phyloP scores from a whole-genome alignment of 805 yeast species.

The Lipomyces yamadae region DNA sequence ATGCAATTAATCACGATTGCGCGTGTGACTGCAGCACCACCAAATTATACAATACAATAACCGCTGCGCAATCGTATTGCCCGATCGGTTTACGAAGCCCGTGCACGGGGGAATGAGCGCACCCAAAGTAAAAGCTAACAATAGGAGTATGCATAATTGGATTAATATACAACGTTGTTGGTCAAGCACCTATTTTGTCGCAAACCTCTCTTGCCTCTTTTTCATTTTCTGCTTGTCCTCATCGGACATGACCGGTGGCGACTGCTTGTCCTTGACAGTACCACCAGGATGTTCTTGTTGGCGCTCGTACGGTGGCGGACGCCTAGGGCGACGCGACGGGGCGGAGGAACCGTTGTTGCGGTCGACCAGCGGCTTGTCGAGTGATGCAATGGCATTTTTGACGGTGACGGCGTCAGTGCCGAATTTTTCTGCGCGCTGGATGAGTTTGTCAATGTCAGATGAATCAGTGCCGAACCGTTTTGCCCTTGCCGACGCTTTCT shows the following conservation, averaged over 20 bases:
- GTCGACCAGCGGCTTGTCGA: constrained; percentile 20
- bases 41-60: no score
- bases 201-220: constrained; percentile 29
- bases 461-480: constrained; percentile 33
- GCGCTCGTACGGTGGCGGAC: background rate
- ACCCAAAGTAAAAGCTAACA: no score
- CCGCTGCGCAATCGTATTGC: no score
- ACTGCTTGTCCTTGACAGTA: background rate
- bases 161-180: background rate
- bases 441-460: constrained; percentile 28
- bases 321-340: constrained; percentile 2
- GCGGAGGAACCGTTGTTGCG: background rate
- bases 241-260: constrained; percentile 7
- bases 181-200: constrained; percentile 5
- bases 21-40: no score
- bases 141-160: no score
- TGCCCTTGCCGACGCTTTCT: constrained; percentile 18
- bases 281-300: background rate
- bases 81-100: no score
- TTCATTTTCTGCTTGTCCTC: constrained; percentile 24
- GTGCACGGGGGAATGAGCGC: background rate
- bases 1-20: no score
- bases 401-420: constrained; percentile 19
- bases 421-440: constrained; percentile 30
- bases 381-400: background rate